Evolutionary conservation across 768 basidiomycete genomes (phyloP), one percentile per base, ranked within the genome.

Genomic region (Neoboletus subvelutipes): DNA sequence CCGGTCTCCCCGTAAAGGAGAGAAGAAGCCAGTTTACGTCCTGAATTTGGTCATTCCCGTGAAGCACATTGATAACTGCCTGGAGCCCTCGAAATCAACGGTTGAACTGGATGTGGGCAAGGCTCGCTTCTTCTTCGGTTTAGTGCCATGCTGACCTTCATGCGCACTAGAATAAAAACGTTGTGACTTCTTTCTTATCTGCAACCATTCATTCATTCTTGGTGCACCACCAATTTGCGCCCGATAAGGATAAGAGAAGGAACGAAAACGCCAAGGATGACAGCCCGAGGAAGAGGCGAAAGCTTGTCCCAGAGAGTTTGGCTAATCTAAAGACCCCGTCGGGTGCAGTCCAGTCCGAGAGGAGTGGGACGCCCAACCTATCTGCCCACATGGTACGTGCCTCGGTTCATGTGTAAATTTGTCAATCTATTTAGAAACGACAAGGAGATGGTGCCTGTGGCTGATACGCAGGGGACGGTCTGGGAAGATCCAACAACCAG

Each of bases 11-110:
- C 84, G 88, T 40, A 93, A 90, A 72, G 71, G 75, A 24, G 92
- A 93, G 66, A 86, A 85, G 71, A 83, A 83, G 69, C 86, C 94
- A 5, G 83, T 94, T 57, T 98, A 90, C 69, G 87, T 94, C 45
- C 75, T 98, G 46, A 86, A 91, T 66, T 67, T 98, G 56, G 78
- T 75, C 10, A 73, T 94, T 20, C 85, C 92, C 43, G 73, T 84
- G 3, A 73, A 76, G 26, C 76, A 85, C 28, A 76, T 97, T 10
- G 93, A 97, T 66, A 87, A 89, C 54, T 83, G 84, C 57, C 66
- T 94, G 29, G 92, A 91, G 61, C 92, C 94, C n/a, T 76, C 82
- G 18, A 95, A 94, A 74, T 74, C 76, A 5, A 65, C 75, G 6
- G 77, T 94, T 33, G 81, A 87, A 54, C 76, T 95, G 45, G 79